phyloP scores from a whole-genome alignment of 805 yeast species.

The Blastobotrys americana region DNA sequence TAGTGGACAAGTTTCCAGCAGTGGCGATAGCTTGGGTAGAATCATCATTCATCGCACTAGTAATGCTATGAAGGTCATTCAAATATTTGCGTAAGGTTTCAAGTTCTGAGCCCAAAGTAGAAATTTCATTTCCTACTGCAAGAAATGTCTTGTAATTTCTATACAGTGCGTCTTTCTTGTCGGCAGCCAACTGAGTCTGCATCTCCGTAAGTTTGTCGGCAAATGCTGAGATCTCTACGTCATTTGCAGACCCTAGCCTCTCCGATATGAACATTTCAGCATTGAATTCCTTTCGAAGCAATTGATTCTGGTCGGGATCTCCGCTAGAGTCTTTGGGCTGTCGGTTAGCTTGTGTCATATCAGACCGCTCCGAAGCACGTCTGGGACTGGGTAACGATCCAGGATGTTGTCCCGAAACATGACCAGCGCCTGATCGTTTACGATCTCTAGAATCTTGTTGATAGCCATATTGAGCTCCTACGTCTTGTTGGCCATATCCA shows the following conservation, averaged over 20 bases:
- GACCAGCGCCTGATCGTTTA: no score
- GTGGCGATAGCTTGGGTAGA: conserved; percentile 47
- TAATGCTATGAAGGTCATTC: conserved; percentile 50
- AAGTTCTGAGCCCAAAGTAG: conserved; percentile 57
- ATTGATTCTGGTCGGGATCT: conserved; percentile 6
- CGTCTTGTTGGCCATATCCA: not conserved
- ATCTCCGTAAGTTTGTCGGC: conserved; percentile 47
- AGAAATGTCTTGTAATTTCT: conserved; percentile 29
- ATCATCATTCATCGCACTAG: conserved; percentile 51
- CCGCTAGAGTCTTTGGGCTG: not conserved
- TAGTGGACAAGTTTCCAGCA: not conserved
- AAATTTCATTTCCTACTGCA: conserved; percentile 42
- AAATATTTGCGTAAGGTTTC: conserved; percentile 54
- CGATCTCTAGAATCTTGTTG: conserved; percentile 5
- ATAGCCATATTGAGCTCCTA: not conserved
- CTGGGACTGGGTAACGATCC: no score
- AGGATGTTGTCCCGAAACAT: no score
- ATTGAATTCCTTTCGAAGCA: conserved; percentile 32
- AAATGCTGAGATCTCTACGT: conserved; percentile 64
- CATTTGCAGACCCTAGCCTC: conserved; percentile 57
- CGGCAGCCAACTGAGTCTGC: conserved; percentile 40
- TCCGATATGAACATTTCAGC: conserved; percentile 43
- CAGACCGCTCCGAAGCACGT: not conserved
- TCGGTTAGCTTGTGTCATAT: not conserved
- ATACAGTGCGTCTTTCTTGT: conserved; percentile 25